Conservation (phyloP, 1,284 basidiomycete species). For the Omphalotus olearius region DNA sequence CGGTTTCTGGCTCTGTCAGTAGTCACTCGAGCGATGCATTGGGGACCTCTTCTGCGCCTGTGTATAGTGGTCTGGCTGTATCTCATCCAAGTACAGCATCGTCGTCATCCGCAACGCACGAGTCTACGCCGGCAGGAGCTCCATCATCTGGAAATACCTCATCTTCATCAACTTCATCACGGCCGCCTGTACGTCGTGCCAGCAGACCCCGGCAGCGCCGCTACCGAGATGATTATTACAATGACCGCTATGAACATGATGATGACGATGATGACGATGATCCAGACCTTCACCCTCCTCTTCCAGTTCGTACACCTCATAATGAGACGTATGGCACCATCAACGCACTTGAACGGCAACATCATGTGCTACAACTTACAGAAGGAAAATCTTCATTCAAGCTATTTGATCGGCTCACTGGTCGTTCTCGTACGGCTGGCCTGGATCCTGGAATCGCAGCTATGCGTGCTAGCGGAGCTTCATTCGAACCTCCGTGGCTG, state of each 20-base stretch:
- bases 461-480: slow-evolving; percentile 13
- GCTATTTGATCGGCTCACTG: background rate
- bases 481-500: slow-evolving; percentile 66
- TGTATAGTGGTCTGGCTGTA: slow-evolving; percentile 1
- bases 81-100: background rate
- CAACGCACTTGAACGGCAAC: slow-evolving; percentile 48
- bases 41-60: too few species aligned
- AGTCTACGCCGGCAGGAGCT: background rate
- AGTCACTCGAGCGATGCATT: too few species aligned
- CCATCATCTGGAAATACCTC: background rate
- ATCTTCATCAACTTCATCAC: slow-evolving; percentile 1
- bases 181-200: background rate
- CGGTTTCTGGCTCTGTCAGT: too few species aligned
- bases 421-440: slow-evolving; percentile 3
- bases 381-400: slow-evolving; percentile 2
- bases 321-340: slow-evolving; percentile 69
- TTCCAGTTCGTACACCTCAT: slow-evolving; percentile 57
- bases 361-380: slow-evolving; percentile 19
- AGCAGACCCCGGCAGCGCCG: background rate
- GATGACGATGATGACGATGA: slow-evolving; percentile 36
- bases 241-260: slow-evolving; percentile 24
- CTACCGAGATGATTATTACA: slow-evolving; percentile 1
- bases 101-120: background rate
- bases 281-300: slow-evolving; percentile 28
- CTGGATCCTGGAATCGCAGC: slow-evolving; percentile 2